Base-by-base conservation (phyloP, 371 early-diverging fungal genomes). In the Circinella umbellata region DNA sequence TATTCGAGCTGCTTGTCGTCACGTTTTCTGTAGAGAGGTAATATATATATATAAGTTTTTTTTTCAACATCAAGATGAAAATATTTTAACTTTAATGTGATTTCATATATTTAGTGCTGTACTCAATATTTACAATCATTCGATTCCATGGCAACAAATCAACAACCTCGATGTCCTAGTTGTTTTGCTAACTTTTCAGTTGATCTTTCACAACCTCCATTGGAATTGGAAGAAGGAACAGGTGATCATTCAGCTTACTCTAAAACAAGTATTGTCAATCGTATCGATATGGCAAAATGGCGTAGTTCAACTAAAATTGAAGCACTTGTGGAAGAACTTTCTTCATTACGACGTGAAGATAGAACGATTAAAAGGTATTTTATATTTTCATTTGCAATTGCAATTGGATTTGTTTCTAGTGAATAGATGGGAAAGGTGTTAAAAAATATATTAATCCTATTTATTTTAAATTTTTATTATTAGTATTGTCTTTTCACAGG, bases 311-410 rank as follows among this genome's bases (percentile, higher is more conserved):
- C 96, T 54, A 96, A 96, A 76, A 96, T 96, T 68, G 95, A 93
- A 79, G 97, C 95, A 0, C 87, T 99, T 13, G 93, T 97, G 5
- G 97, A 98, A 78, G 96, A 97, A 65, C 86, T 98, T 10, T 89
- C 89, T 13, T 79, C 81, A 5, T 82, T 95, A n/a, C 91, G 92
- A 39, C 84, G 88, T 37, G 89, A 92, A 65, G 93, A 95, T 69
- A 82, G 88, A 6, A 93, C 93, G 0, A 88, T 92, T 66, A 99
- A 99, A 76, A 86, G 87, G 80, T 80, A 73, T 62, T 49, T 14
- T 15, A 49, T 49, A n/a, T 14, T 49, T 49, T 15, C 15, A 49
- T 49, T 49, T 15, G 14, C 4, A 49, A 15, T n/a, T n/a, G 49
- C 17, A n/a, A 6, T 10, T 39, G 39, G 4, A 10, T 39, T 4